Evolutionary conservation across 768 basidiomycete genomes (phyloP).

Genomic region (Suillus brevipes): DNA sequence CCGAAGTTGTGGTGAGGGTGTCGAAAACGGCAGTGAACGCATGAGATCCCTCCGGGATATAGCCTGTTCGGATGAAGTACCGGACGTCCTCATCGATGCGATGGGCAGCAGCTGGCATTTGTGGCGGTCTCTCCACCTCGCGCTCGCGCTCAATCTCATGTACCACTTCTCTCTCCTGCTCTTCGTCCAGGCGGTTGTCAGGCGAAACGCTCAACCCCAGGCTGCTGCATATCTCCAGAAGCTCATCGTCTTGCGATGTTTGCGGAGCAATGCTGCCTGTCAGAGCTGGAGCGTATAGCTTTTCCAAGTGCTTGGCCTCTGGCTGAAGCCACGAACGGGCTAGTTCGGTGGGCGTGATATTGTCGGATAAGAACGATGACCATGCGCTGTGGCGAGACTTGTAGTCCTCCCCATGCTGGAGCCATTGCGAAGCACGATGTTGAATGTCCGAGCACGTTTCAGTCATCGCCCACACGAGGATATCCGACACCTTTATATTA

Average conservation of each 20-base stretch:
- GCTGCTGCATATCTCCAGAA: not conserved
- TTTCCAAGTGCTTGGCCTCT: not conserved
- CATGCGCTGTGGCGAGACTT: conserved; percentile 24
- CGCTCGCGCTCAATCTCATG: conserved; percentile 39
- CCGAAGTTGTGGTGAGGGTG: conserved; percentile 15
- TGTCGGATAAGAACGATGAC: conserved; percentile 15
- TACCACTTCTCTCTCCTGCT: conserved; percentile 44
- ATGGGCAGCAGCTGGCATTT: conserved; percentile 16
- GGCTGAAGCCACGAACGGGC: conserved; percentile 34
- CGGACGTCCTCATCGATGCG: conserved; percentile 12
- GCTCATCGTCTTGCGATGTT: not conserved
- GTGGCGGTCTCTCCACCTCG: conserved; percentile 18
- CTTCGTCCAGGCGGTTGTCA: conserved; percentile 29
- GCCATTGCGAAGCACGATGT: conserved; percentile 42
- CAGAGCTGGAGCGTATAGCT: not conserved
- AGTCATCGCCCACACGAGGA: conserved; percentile 46
- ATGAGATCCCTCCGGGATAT: conserved; percentile 14
- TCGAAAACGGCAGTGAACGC: conserved; percentile 20
- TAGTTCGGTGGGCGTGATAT: conserved; percentile 7
- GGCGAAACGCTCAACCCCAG: not conserved
- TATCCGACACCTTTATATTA: conserved; percentile 21
- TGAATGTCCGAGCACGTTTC: conserved; percentile 43
- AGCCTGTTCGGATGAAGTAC: conserved; percentile 26
- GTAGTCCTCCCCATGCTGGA: conserved; percentile 41
- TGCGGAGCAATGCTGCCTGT: not conserved